Evolutionary conservation across 2,329 filamentous ascomycete species (phyloP).

Genomic region (Pseudogymnoascus sp.): DNA sequence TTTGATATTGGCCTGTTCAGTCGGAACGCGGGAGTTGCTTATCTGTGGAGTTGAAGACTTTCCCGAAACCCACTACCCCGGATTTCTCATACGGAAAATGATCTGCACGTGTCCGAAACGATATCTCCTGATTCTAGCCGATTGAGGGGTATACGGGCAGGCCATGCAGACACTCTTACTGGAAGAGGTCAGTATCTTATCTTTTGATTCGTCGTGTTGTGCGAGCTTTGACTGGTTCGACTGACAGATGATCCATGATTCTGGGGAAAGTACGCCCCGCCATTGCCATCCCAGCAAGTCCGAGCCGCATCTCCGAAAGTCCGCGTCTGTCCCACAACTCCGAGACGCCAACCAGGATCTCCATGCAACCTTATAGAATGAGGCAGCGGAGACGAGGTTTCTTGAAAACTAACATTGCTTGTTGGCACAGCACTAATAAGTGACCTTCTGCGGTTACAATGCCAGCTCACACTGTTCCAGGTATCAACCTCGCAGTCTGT

Average conservation of each 20-base stretch:
- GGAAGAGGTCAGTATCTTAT: neutral
- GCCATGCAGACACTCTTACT: neutral
- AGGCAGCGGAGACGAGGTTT: neutral
- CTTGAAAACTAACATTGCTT: neutral
- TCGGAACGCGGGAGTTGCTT: neutral
- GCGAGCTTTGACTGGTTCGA: neutral
- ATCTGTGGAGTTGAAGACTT: neutral
- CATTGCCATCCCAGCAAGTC: neutral
- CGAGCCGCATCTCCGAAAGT: neutral
- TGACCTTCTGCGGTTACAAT: neutral
- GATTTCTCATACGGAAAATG: neutral
- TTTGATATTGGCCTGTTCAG: neutral
- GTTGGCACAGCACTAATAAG: neutral
- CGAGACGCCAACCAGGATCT: neutral
- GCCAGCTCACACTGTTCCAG: neutral
- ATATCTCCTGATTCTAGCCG: neutral
- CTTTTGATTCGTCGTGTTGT: neutral
- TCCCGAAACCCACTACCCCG: neutral
- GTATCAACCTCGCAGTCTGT: neutral
- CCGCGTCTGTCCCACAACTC: neutral
- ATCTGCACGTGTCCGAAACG: neutral
- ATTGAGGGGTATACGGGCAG: neutral
- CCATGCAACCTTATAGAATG: neutral
- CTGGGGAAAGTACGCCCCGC: neutral
- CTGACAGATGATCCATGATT: neutral